A percentile compares a stretch with the other conserved stretches of the same genome.
phyloP scores from a whole-genome alignment of 2,329 filamentous ascomycete genomes.

The Aspergillus neoniger region DNA sequence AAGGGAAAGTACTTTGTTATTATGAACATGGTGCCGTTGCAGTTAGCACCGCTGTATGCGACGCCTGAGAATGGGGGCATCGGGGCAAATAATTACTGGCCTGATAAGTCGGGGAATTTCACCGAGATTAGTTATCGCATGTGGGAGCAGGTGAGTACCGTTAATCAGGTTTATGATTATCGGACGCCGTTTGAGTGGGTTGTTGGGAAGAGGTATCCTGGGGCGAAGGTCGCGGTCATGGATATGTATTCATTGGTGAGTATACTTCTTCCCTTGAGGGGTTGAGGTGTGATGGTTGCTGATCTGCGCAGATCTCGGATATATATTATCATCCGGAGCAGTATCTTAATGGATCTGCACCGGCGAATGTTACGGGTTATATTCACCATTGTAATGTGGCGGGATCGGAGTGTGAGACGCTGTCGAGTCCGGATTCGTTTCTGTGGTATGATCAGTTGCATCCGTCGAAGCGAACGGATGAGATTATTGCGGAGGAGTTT shows the following conservation, averaged over 20 bases:
- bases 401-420: conserved; percentile 28
- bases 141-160: conserved; percentile 52
- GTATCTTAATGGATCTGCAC: conserved; percentile 64
- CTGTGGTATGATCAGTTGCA: conserved; percentile 76
- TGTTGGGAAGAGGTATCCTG: conserved; percentile 49
- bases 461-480: conserved; percentile 65
- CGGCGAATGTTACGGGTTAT: conserved; percentile 62
- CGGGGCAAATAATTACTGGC: conserved; percentile 49
- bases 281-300: neutral
- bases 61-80: conserved; percentile 49
- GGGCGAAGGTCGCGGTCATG: conserved; percentile 65
- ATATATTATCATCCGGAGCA: conserved; percentile 61
- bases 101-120: conserved; percentile 51
- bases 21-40: conserved; percentile 67
- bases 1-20: conserved; percentile 69
- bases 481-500: conserved; percentile 60
- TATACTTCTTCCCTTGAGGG: neutral
- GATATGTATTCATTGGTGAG: conserved; percentile 64
- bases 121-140: conserved; percentile 56
- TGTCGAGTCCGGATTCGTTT: conserved; percentile 58
- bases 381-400: conserved; percentile 56
- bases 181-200: conserved; percentile 51
- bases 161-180: conserved; percentile 56
- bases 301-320: conserved; percentile 45
- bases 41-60: conserved; percentile 69